These are phyloP conservation scores for Hsuehochloa calcarea DNA, from an alignment of 176 grass and related monocot species.

Conservation along the genomic window DNA sequence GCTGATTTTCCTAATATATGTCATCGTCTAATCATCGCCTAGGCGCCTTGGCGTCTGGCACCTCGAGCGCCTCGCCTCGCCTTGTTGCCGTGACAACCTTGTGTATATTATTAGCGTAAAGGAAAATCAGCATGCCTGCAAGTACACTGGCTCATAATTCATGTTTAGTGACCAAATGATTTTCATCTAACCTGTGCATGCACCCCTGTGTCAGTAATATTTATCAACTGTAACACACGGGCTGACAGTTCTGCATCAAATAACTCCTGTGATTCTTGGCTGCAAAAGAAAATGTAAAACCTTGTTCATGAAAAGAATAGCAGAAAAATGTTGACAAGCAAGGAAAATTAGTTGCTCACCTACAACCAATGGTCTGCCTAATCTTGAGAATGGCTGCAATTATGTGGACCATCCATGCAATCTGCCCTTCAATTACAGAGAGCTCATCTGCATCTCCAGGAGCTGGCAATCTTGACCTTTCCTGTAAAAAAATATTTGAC, in stretches of 20 bases:
- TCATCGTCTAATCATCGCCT: too few species aligned
- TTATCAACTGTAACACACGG: constrained; percentile 92
- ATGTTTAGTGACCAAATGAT: constrained; percentile 29
- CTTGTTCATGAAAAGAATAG: constrained; percentile 18
- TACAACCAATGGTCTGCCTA: constrained; percentile 73
- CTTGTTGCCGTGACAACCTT: too few species aligned
- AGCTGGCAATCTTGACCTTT: constrained; percentile 75
- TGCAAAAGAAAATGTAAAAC: constrained; percentile 42
- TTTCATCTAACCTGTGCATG: constrained; percentile 72
- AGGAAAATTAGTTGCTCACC: constrained; percentile 41
- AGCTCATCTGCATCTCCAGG: constrained; percentile 74
- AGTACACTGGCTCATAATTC: constrained; percentile 14
- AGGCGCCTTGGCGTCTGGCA: too few species aligned
- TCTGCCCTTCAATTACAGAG: constrained; percentile 93
- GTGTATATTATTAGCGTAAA: constrained; percentile 13
- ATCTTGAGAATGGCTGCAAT: constrained; percentile 94
- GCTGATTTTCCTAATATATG: too few species aligned
- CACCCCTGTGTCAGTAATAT: constrained; percentile 72
- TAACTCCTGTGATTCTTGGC: constrained; percentile 86
- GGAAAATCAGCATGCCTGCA: neutral
- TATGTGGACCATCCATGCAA: constrained; percentile 97
- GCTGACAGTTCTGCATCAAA: constrained; percentile 97
- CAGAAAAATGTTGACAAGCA: constrained; percentile 17
- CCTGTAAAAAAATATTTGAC: constrained; percentile 52
- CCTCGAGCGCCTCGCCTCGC: too few species aligned